Conservation (phyloP, 805 yeast species). For the Sugiyamaella americana region DNA sequence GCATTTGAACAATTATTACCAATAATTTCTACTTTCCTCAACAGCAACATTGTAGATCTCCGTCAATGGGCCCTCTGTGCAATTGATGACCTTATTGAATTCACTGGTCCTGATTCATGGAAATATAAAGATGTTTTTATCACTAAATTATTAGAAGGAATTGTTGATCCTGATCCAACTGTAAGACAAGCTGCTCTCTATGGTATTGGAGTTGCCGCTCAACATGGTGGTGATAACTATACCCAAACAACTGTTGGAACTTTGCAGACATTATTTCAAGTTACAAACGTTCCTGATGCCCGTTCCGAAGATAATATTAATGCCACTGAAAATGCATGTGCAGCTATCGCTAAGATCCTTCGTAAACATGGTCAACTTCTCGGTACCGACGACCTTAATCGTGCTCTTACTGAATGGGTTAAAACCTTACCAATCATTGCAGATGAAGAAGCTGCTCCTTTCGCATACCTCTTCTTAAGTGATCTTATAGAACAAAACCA, state of each 20-base stretch:
- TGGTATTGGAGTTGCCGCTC: slow-evolving; percentile 81
- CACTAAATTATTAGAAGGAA: slow-evolving; percentile 56
- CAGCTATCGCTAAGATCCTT: slow-evolving; percentile 79
- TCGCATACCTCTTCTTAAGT: slow-evolving; percentile 66
- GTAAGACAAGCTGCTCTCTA: slow-evolving; percentile 85
- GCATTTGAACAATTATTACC: slow-evolving; percentile 57
- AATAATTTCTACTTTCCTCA: slow-evolving; percentile 52
- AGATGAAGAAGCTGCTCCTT: slow-evolving; percentile 86
- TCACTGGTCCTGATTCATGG: slow-evolving; percentile 62
- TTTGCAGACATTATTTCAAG: slow-evolving; percentile 67
- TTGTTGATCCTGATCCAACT: slow-evolving; percentile 42
- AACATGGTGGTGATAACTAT: slow-evolving; percentile 62
- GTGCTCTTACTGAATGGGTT: slow-evolving; percentile 70
- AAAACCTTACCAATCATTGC: slow-evolving; percentile 71
- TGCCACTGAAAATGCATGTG: slow-evolving; percentile 81
- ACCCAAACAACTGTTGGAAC: slow-evolving; percentile 59
- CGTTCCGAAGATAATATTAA: slow-evolving; percentile 75
- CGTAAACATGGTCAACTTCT: slow-evolving; percentile 59
- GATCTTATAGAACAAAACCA: slow-evolving; percentile 66
- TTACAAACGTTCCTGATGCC: slow-evolving; percentile 72
- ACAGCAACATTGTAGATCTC: slow-evolving; percentile 61
- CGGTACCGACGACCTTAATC: slow-evolving; percentile 42
- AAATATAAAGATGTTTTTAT: slow-evolving; percentile 61
- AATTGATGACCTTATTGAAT: slow-evolving; percentile 74
- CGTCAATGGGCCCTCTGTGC: slow-evolving; percentile 75